Percentiles rank a stretch among this genome's conserved stretches.
Conservation (phyloP, 2,329 filamentous ascomycete genomes). For the Botrytis porri region DNA sequence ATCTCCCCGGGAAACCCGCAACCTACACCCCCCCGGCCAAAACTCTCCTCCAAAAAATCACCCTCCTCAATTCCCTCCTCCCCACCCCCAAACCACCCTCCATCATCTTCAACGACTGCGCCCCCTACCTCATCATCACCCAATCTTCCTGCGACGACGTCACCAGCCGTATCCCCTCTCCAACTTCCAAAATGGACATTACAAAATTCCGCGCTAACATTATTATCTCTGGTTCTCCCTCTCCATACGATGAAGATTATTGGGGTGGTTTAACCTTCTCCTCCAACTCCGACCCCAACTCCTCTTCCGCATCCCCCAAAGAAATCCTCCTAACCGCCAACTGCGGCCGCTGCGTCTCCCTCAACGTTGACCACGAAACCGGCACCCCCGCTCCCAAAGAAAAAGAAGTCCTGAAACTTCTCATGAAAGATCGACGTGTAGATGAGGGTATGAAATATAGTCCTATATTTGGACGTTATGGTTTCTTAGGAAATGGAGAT, state of each 20-base stretch:
- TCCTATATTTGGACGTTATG: conserved; percentile 72
- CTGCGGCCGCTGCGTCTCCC: conserved; percentile 64
- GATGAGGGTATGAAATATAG: conserved; percentile 65
- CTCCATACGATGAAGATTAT: conserved; percentile 67
- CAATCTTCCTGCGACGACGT: conserved; percentile 68
- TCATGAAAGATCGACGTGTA: conserved; percentile 68
- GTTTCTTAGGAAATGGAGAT: conserved; percentile 48
- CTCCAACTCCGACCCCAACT: conserved; percentile 37
- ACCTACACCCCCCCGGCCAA: conserved; percentile 21
- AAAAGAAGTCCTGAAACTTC: conserved; percentile 64
- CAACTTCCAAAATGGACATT: conserved; percentile 54
- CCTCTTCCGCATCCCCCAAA: not conserved
- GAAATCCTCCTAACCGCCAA: conserved; percentile 61
- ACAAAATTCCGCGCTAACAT: conserved; percentile 72
- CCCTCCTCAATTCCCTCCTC: conserved; percentile 26
- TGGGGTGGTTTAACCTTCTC: conserved; percentile 56
- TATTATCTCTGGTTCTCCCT: conserved; percentile 56
- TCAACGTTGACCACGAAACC: conserved; percentile 70
- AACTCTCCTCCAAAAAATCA: conserved; percentile 26
- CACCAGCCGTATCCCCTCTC: conserved; percentile 49
- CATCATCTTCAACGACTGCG: conserved; percentile 70
- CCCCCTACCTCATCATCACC: conserved; percentile 71
- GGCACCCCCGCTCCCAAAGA: conserved; percentile 57
- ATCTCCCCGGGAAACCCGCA: conserved; percentile 27
- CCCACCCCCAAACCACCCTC: conserved; percentile 25